phyloP scores from a whole-genome alignment of 2,329 filamentous ascomycete genomes.

The Coniochaeta sp. region DNA sequence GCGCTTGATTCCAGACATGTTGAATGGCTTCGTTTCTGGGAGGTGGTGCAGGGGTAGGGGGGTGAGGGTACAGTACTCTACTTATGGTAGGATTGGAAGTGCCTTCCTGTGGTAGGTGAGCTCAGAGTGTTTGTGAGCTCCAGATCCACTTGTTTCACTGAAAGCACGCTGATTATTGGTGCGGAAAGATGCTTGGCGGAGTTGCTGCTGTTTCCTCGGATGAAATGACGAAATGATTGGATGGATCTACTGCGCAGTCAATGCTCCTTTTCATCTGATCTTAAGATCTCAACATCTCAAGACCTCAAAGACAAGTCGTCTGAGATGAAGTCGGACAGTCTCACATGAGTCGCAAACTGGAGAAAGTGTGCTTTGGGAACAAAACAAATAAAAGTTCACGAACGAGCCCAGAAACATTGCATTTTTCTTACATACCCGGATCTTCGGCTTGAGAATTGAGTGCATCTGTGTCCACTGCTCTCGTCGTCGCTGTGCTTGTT shows the following conservation, averaged over 20 bases:
- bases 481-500: background rate
- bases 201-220: background rate
- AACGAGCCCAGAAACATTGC: no score
- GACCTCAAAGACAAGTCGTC: no score
- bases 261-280: no score
- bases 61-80: background rate
- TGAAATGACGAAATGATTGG: background rate
- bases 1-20: constrained; percentile 42
- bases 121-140: background rate
- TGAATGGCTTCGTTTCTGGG: constrained; percentile 6
- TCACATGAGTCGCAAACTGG: no score
- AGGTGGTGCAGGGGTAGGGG: background rate
- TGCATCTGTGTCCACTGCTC: background rate
- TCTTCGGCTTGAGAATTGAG: background rate
- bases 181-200: background rate
- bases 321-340: no score
- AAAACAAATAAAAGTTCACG: no score
- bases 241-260: no score
- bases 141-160: background rate
- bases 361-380: background rate
- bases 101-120: no score
- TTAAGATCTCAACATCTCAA: no score
- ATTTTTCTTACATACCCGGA: background rate
- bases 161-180: background rate
- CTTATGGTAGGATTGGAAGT: no score